Evolutionary conservation across 805 yeast genomes (phyloP).

Genomic region (Candida suzukii): DNA sequence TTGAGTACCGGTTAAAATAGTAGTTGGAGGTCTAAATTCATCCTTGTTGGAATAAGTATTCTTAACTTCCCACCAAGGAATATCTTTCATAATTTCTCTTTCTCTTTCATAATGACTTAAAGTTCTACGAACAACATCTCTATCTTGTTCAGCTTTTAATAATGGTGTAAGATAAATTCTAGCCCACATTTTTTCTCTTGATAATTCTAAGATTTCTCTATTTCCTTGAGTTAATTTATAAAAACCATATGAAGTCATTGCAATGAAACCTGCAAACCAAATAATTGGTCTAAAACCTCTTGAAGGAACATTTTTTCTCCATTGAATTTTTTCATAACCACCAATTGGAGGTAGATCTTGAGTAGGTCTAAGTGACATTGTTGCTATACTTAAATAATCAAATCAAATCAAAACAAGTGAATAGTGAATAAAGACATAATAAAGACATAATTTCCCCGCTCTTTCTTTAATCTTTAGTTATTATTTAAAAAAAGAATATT

Average conservation of each 20-base stretch:
- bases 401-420: too few relatives aligned
- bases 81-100: slow-evolving; percentile 56
- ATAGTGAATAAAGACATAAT: too few relatives aligned
- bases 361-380: slow-evolving; percentile 8
- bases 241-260: slow-evolving; percentile 65
- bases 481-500: too few relatives aligned
- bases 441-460: too few relatives aligned
- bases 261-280: slow-evolving; percentile 59
- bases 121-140: slow-evolving; percentile 68
- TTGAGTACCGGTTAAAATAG: slow-evolving; percentile 28
- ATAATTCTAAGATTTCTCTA: slow-evolving; percentile 67
- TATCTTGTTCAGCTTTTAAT: slow-evolving; percentile 75
- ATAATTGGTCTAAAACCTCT: slow-evolving; percentile 78
- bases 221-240: slow-evolving; percentile 59
- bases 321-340: slow-evolving; percentile 81
- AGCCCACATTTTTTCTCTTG: slow-evolving; percentile 73
- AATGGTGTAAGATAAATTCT: slow-evolving; percentile 67
- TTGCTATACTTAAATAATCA: not conserved
- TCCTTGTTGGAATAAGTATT: slow-evolving; percentile 27
- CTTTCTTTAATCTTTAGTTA: too few relatives aligned
- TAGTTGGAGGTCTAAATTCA: slow-evolving; percentile 29
- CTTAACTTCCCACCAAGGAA: slow-evolving; percentile 55
- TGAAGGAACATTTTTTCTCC: slow-evolving; percentile 82
- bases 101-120: slow-evolving; percentile 62
- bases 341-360: slow-evolving; percentile 87